Base-by-base conservation (phyloP, 2,329 filamentous ascomycete genomes). In the Verticillium longisporum region DNA sequence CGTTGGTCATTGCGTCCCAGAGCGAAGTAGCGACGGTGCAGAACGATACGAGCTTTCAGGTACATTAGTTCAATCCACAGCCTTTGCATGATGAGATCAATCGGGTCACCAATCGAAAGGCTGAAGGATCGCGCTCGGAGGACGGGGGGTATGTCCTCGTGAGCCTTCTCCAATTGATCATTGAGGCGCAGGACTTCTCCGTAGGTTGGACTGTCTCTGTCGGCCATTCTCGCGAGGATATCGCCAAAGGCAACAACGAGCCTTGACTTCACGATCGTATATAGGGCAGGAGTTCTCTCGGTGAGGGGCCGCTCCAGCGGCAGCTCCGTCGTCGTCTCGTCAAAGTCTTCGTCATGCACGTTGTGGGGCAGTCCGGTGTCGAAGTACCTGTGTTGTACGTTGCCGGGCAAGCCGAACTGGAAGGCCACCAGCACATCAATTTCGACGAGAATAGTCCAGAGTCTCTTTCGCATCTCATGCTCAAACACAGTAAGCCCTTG, bases 371-470 rank as follows among this genome's bases (percentile, higher is more conserved):
- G 71, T 15, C 68, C 64, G 0, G 77, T 78, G 61, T 83, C 79
- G 38, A 69, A 71, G 14, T 77, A 70, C 18, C 72, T 68, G 6
- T 74, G 69, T 5, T 73, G 71, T 11, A 80, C 71, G 67, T 80
- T 74, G 1, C 74, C 72, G 1, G 79, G 79, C 21, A 82, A 66
- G 1, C 80, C 80, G 61, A 80, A 72, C 57, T 80, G 78, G 13
- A 75, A 73, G 0, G 77, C 79, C 4, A 79, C 71, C 0, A 76
- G 65, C 2, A 78, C 67, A 55, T 82, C 79, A 3, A 77, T 67
- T 59, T 77, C 72, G 15, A 73, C 67, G 4, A 80, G 66, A 0
- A 73, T 69, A 6, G 73, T 69, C 78, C 79, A 82, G 0, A 75
- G 65, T 1, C 79, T 70, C 34, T 77, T 70, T 21, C 80, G 71